These are phyloP conservation scores for Prunus mongolica DNA, from an alignment of 306 rosid genomes.

Conservation along the genomic window DNA sequence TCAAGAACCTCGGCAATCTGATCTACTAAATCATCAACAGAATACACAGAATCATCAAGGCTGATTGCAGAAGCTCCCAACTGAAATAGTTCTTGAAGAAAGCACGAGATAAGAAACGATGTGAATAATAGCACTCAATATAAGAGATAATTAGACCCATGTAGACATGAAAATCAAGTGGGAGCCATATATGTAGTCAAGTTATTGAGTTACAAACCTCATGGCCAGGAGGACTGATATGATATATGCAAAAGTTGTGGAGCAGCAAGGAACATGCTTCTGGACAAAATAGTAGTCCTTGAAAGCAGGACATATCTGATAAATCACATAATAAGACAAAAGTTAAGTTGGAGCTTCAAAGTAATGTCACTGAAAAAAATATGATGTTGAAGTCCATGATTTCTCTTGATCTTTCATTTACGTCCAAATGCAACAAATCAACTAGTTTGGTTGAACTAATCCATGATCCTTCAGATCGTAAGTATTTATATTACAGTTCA, in stretches of 20 bases:
- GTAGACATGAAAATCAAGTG: conserved; percentile 15
- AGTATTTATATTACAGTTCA: not conserved
- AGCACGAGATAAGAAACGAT: conserved; percentile 43
- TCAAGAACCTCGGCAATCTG: conserved; percentile 91
- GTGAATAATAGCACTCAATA: conserved; percentile 25
- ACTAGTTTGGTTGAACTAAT: not conserved
- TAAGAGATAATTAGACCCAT: conserved; percentile 7
- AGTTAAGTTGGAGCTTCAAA: conserved; percentile 20
- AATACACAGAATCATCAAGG: conserved; percentile 57
- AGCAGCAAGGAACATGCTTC: conserved; percentile 85
- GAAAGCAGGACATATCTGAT: conserved; percentile 96
- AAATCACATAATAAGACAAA: conserved; percentile 31
- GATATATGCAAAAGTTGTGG: conserved; percentile 96
- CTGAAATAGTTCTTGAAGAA: conserved; percentile 79
- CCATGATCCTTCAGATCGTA: not conserved
- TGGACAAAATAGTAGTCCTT: conserved; percentile 88
- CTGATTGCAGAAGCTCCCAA: conserved; percentile 75
- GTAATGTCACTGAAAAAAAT: conserved; percentile 8
- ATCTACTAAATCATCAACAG: conserved; percentile 92
- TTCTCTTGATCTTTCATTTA: conserved; percentile 8
- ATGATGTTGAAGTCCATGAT: not conserved
- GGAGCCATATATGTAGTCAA: conserved; percentile 16
- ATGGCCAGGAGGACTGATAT: conserved; percentile 96
- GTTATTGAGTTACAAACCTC: conserved; percentile 68
- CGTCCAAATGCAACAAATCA: not conserved